Base-by-base conservation (phyloP, 2,329 filamentous ascomycete species). In the Botrytis medusae region DNA sequence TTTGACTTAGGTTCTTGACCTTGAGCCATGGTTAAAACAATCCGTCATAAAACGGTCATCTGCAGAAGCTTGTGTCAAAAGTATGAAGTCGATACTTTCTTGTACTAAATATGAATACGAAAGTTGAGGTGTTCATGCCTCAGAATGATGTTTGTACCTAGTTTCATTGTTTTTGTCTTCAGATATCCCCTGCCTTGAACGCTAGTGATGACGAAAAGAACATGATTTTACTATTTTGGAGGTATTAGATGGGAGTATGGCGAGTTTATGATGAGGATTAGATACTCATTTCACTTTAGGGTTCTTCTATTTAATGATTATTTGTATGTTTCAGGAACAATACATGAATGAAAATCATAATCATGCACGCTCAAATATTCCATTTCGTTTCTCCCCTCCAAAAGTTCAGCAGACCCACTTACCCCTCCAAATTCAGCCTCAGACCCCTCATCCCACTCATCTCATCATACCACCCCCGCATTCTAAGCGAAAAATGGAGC, bases 31-130 rank as follows among this genome's bases (percentile, higher is more conserved):
- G 65, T 32, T 9, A 16, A 32, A 68, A 54, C 2, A 16, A 57
- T 57, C 8, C 40, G 48, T 18, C 1, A 57, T 68, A 10, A 25
- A 29, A 29, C 3, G 54, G 48, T 40, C 12, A n/a, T 68, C 42
- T 57, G 9, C 29, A 42, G 8, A 54, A 42, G 48, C 48, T 14
- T 16, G 48, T 3, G 65, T 68, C 48, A 42, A 32, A 10, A 32
- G 22, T 68, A 68, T 57, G 65, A 18, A 57, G 34, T 42, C 48
- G 12, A 32, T 42, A 57, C 34, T 57, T 57, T 42, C 34, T 57
- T 68, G 65, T 68, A 57, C 34, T 6, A 68, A 42, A 68, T 68
- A 54, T 29, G 25, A 68, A 68, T 57, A 9, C 48, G 48, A 57
- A 12, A 42, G 37, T 57, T 42, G 34, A 42, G n/a, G 64, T 54